Evolutionary conservation across 352 stramenopile genomes (phyloP).

Genomic region (Elongisporangium anandrum): DNA sequence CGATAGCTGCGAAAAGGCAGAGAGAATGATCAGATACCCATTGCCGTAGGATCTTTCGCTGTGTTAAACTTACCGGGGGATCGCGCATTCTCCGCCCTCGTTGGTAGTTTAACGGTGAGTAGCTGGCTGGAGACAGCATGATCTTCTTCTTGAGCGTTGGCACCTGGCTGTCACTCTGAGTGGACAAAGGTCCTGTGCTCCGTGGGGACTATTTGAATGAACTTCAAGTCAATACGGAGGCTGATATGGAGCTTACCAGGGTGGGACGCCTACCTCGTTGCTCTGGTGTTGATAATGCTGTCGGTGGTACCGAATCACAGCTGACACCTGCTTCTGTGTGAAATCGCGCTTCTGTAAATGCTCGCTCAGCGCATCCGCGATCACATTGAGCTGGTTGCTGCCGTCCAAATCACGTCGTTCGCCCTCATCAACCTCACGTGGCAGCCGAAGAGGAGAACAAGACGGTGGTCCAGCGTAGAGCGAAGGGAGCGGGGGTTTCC

Average conservation of each 20-base stretch:
- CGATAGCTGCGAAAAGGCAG: neutral
- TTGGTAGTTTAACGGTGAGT: constrained; percentile 26
- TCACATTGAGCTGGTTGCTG: constrained; percentile 29
- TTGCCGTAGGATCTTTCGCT: neutral
- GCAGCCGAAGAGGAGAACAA: neutral
- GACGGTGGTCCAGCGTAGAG: constrained; percentile 1
- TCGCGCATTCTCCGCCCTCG: constrained; percentile 21
- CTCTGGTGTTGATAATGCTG: constrained; percentile 21
- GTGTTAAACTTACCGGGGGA: constrained; percentile 22
- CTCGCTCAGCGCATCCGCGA: constrained; percentile 31
- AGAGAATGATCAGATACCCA: neutral
- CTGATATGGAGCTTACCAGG: neutral
- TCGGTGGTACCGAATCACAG: constrained; percentile 30
- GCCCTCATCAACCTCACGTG: neutral
- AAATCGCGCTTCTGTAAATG: constrained; percentile 50
- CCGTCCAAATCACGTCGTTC: neutral
- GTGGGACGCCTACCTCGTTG: neutral
- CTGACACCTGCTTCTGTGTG: constrained; percentile 38
- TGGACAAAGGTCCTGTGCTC: neutral
- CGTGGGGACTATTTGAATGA: neutral
- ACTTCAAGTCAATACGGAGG: neutral
- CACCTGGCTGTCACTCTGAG: neutral
- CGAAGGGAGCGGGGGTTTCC: constrained; percentile 34
- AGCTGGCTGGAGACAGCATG: constrained; percentile 34
- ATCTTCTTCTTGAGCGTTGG: constrained; percentile 31